phyloP scores from a whole-genome alignment of 805 yeast genomes.

The Sugiyamaella americana region DNA sequence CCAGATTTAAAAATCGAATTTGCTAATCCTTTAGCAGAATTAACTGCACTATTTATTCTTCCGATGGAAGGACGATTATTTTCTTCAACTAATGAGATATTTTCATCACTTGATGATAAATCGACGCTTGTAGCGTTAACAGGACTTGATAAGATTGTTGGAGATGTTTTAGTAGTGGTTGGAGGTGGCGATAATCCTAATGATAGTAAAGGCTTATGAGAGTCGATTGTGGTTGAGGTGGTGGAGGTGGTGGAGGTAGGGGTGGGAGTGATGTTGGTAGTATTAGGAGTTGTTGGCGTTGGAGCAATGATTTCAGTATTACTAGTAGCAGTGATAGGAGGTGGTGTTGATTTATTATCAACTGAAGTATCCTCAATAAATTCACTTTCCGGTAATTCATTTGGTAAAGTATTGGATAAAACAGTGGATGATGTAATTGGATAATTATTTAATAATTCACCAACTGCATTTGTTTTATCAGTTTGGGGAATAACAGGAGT shows the following conservation, averaged over 20 bases:
- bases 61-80: not conserved
- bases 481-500: conserved; percentile 6
- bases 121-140: not conserved
- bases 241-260: too few species aligned
- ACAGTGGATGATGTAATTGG: conserved; percentile 4
- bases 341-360: conserved; percentile 6
- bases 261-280: too few species aligned
- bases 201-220: not conserved
- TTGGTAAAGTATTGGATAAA: not conserved
- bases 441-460: conserved; percentile 4
- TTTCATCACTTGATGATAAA: not conserved
- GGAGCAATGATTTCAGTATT: too few species aligned
- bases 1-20: conserved; percentile 3
- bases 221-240: not conserved
- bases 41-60: conserved; percentile 6
- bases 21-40: conserved; percentile 8
- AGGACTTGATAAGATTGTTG: not conserved
- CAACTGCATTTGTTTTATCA: conserved; percentile 6
- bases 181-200: not conserved
- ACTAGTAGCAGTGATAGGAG: too few species aligned
- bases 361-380: not conserved
- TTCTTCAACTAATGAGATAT: not conserved
- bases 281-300: too few species aligned
- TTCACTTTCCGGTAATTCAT: not conserved
- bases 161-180: not conserved